Conservation (phyloP, 73 alveolate species). For the Breviolum minutum region DNA sequence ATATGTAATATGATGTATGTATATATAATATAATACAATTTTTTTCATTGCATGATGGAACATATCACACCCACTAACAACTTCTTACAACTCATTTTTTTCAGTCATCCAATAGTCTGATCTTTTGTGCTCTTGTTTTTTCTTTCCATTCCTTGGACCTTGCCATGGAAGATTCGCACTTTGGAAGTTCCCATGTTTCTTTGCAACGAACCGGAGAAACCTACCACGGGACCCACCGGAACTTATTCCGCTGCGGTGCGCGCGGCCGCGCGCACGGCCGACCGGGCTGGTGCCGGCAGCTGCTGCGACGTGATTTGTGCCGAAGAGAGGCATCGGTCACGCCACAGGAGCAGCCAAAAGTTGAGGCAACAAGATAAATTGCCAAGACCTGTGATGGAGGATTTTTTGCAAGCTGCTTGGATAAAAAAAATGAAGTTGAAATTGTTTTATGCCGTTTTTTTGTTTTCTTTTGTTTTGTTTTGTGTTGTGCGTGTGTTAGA, state of each 20-base stretch:
- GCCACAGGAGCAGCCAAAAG: background rate
- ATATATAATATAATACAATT: too few species aligned
- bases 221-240: background rate
- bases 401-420: too few species aligned
- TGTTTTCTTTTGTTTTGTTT: background rate
- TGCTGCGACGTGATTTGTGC: slow-evolving; percentile 50
- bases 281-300: slow-evolving; percentile 17
- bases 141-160: background rate
- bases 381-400: background rate
- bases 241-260: slow-evolving; percentile 28
- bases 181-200: background rate
- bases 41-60: too few species aligned
- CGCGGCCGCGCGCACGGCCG: slow-evolving; percentile 46
- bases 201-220: slow-evolving; percentile 30
- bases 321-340: slow-evolving; percentile 17
- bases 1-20: too few species aligned
- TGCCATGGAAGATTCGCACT: background rate
- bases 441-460: background rate
- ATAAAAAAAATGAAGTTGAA: background rate
- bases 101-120: background rate
- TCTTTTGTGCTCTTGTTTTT: background rate
- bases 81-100: too few species aligned
- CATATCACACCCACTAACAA: too few species aligned
- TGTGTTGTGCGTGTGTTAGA: too few species aligned
- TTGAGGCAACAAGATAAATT: slow-evolving; percentile 26